Percentiles rank a stretch among this genome's conserved stretches.
Conservation (phyloP, 495 filamentous ascomycete genomes). For the Cercophora samala region DNA sequence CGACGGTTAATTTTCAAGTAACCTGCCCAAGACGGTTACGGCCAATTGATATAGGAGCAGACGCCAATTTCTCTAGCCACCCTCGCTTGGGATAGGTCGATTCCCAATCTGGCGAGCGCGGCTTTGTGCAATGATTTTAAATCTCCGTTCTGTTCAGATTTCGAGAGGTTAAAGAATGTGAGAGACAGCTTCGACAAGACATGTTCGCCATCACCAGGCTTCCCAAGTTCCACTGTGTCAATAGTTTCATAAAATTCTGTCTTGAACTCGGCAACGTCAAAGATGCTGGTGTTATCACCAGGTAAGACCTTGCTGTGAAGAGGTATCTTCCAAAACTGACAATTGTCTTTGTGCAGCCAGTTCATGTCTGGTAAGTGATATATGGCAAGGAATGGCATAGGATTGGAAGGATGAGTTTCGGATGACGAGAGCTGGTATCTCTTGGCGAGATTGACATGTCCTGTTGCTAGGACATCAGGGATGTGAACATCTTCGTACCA, state of each 20-base stretch:
- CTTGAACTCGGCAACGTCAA: slow-evolving; percentile 17
- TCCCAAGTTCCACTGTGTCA: not conserved
- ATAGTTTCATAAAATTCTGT: slow-evolving; percentile 7
- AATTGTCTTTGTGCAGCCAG: slow-evolving; percentile 13
- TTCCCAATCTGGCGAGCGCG: not conserved
- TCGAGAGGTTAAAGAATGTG: not conserved
- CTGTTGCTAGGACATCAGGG: slow-evolving; percentile 28
- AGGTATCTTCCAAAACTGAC: slow-evolving; percentile 15
- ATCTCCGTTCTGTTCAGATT: not conserved
- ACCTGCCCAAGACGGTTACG: too few species aligned
- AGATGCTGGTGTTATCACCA: slow-evolving; percentile 10
- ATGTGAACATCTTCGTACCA: slow-evolving; percentile 34
- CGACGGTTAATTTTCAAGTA: too few species aligned
- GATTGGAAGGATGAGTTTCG: slow-evolving; percentile 11
- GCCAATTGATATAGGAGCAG: too few species aligned
- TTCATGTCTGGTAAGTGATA: slow-evolving; percentile 28
- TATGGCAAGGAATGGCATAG: slow-evolving; percentile 26
- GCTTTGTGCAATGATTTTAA: not conserved
- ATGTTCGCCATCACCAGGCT: not conserved
- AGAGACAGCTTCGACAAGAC: not conserved
- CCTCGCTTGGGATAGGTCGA: too few species aligned
- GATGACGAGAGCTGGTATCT: slow-evolving; percentile 13
- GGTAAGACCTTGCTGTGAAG: slow-evolving; percentile 8
- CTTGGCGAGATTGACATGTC: slow-evolving; percentile 20
- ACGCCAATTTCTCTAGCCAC: too few species aligned